Percentiles rank a stretch among this genome's conserved stretches.
Evolutionary conservation across 257 asterid species (phyloP).

Genomic region (Perilla frutescens): DNA sequence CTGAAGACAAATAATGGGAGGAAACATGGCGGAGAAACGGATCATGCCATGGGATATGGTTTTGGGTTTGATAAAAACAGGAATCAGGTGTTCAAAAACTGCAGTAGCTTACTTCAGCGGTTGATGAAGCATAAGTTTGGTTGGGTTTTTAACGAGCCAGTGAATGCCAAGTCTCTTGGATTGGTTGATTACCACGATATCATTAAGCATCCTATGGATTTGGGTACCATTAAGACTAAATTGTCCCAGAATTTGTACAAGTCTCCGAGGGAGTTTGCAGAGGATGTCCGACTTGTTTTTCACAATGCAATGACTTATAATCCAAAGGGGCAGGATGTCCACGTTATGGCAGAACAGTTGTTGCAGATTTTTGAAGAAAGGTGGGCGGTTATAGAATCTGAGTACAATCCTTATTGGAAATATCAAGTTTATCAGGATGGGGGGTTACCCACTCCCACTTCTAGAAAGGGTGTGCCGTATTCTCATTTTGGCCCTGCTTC

Average conservation of each 20-base stretch:
- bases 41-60: constrained; percentile 50
- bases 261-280: constrained; percentile 76
- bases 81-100: constrained; percentile 61
- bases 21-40: constrained; percentile 51
- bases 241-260: constrained; percentile 71
- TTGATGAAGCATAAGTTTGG: constrained; percentile 87
- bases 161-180: constrained; percentile 65
- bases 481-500: constrained; percentile 48
- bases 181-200: constrained; percentile 79
- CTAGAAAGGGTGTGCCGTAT: constrained; percentile 52
- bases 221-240: constrained; percentile 79
- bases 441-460: constrained; percentile 65
- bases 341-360: constrained; percentile 77
- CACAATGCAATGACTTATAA: constrained; percentile 92
- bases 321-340: constrained; percentile 93
- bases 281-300: constrained; percentile 89
- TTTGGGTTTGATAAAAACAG: constrained; percentile 55
- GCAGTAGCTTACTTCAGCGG: constrained; percentile 75
- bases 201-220: constrained; percentile 90
- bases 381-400: constrained; percentile 77
- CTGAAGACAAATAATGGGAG: constrained; percentile 67
- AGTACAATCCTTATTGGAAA: constrained; percentile 61
- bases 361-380: constrained; percentile 76
- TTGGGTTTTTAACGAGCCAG: constrained; percentile 93
- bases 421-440: constrained; percentile 66